Conservation (phyloP, 1,139 yeast genomes). For the Maudiozyma humilis region DNA sequence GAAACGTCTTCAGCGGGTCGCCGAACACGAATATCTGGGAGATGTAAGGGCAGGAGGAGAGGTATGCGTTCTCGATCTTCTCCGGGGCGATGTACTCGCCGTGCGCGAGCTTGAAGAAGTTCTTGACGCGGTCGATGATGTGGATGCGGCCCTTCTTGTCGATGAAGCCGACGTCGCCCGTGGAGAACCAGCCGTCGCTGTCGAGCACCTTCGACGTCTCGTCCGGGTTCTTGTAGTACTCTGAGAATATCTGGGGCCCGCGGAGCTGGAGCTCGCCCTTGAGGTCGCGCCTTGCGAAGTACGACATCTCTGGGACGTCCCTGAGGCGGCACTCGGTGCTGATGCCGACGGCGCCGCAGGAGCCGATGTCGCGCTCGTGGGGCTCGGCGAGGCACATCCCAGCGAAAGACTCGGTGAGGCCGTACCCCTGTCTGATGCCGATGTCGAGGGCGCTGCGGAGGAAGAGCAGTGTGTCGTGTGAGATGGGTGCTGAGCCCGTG, state of each 20-base stretch:
- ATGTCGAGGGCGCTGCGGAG: constrained; percentile 53
- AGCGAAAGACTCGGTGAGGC: constrained; percentile 68
- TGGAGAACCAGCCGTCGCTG: constrained; percentile 64
- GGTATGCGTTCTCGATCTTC: constrained; percentile 58
- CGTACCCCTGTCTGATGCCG: constrained; percentile 66
- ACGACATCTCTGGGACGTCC: constrained; percentile 64
- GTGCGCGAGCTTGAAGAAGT: constrained; percentile 72
- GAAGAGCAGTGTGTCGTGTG: constrained; percentile 51
- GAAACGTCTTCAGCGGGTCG: constrained; percentile 49
- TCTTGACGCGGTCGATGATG: constrained; percentile 70
- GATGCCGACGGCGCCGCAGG: constrained; percentile 54
- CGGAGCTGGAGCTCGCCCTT: constrained; percentile 56
- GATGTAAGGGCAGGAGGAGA: constrained; percentile 44
- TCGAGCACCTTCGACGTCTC: constrained; percentile 49
- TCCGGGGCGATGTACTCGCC: constrained; percentile 81
- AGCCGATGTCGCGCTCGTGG: constrained; percentile 45
- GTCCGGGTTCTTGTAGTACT: constrained; percentile 51
- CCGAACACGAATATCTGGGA: constrained; percentile 62
- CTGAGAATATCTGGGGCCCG: constrained; percentile 57
- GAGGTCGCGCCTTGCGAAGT: constrained; percentile 40
- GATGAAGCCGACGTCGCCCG: constrained; percentile 66
- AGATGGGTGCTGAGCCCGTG: constrained; percentile 72
- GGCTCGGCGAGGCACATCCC: constrained; percentile 44
- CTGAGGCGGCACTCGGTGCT: constrained; percentile 51
- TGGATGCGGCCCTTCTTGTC: constrained; percentile 46